Percentiles rank a stretch among this genome's conserved stretches.
Evolutionary conservation across 768 basidiomycete species (phyloP).

Genomic region (Leccinum arenicola): DNA sequence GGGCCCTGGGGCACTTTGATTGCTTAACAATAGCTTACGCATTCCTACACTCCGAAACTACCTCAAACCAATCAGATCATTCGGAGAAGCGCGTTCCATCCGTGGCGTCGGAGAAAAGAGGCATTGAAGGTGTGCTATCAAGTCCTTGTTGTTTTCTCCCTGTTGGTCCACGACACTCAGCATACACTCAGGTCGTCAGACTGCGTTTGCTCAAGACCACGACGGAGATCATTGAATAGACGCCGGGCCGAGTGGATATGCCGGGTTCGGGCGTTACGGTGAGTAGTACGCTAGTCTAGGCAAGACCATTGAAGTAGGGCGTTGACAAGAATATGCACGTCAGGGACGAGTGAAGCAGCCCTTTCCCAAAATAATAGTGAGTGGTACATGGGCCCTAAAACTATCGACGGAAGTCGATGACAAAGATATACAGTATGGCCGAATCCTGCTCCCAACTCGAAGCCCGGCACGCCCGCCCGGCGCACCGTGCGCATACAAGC

Average conservation of each 20-base stretch:
- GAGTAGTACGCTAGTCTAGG: neutral
- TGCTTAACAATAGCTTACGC: constrained; percentile 35
- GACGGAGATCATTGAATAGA: neutral
- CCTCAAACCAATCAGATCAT: constrained; percentile 55
- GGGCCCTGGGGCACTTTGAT: neutral
- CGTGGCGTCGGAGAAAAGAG: constrained; percentile 67
- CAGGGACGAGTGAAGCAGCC: neutral
- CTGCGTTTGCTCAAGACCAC: constrained; percentile 47
- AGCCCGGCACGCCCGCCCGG: constrained; percentile 10
- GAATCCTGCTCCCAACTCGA: neutral
- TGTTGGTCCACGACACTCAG: neutral
- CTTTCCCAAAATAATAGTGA: neutral
- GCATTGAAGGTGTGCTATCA: constrained; percentile 57
- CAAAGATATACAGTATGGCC: no score
- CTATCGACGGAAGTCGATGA: no score
- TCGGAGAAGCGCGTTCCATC: constrained; percentile 57
- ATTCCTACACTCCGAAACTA: constrained; percentile 56
- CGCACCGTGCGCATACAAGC: constrained; percentile 11
- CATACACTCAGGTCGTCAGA: constrained; percentile 48
- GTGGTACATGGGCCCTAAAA: no score
- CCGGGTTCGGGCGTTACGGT: neutral
- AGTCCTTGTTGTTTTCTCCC: constrained; percentile 22
- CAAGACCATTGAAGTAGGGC: neutral
- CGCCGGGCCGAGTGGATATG: neutral
- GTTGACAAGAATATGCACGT: neutral